Conservation (phyloP, 768 basidiomycete genomes). For the Boletus rubroflammeus region DNA sequence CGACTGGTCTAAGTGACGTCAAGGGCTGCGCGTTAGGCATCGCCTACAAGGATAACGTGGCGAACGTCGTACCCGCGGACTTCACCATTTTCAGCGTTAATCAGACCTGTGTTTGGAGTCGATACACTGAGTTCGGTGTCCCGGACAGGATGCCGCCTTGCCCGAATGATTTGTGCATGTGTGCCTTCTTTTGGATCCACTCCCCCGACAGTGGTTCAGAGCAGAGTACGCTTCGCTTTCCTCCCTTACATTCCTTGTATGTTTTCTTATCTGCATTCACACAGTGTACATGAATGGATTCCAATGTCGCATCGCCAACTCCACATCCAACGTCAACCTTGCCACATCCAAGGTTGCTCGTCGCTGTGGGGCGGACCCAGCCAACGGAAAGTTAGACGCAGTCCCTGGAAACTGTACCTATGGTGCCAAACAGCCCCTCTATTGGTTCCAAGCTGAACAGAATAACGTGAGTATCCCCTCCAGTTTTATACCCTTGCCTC, state of each 20-base stretch:
- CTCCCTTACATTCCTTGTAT: neutral
- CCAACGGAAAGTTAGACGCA: conserved; percentile 39
- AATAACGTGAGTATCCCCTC: conserved; percentile 49
- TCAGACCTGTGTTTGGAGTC: conserved; percentile 69
- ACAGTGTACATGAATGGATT: conserved; percentile 75
- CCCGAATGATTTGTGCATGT: conserved; percentile 58
- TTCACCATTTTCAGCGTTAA: conserved; percentile 74
- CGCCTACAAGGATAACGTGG: conserved; percentile 65
- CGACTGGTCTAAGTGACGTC: conserved; percentile 49
- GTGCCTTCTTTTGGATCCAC: conserved; percentile 76
- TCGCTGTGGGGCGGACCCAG: conserved; percentile 60
- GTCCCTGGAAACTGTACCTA: conserved; percentile 65
- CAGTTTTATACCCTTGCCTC: neutral
- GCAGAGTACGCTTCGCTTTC: conserved; percentile 46
- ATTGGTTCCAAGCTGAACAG: conserved; percentile 61
- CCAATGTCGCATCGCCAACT: conserved; percentile 56
- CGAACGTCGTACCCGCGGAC: conserved; percentile 57
- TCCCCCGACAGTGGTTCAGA: conserved; percentile 56
- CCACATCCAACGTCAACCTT: conserved; percentile 48
- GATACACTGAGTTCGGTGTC: conserved; percentile 67
- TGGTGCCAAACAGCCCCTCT: conserved; percentile 67
- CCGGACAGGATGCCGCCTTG: conserved; percentile 68
- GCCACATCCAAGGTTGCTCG: conserved; percentile 57
- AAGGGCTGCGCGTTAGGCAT: conserved; percentile 70
- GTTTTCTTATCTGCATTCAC: neutral